Percentiles rank a stretch among this genome's conserved stretches.
Evolutionary conservation across 2,329 filamentous ascomycete genomes (phyloP).

Genomic region (Sarocladiaceae sp.): DNA sequence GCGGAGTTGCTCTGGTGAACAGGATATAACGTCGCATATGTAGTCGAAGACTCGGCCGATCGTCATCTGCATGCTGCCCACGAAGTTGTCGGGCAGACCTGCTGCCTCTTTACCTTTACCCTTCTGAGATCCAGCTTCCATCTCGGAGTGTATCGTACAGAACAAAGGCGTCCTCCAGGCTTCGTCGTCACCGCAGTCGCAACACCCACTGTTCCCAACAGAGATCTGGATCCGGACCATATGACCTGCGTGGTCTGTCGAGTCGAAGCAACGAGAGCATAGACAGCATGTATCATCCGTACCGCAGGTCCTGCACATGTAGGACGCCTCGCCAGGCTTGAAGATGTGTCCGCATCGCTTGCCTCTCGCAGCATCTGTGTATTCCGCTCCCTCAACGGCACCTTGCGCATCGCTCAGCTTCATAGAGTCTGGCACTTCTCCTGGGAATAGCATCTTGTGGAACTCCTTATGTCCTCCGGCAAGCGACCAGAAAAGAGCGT

Average conservation of each 20-base stretch:
- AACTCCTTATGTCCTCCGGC: slow-evolving; percentile 71
- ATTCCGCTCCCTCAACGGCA: slow-evolving; percentile 90
- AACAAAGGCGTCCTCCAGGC: slow-evolving; percentile 86
- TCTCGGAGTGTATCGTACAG: slow-evolving; percentile 86
- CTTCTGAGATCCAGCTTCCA: slow-evolving; percentile 45
- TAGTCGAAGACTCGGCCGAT: slow-evolving; percentile 86
- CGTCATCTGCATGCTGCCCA: slow-evolving; percentile 77
- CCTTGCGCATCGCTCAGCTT: slow-evolving; percentile 86
- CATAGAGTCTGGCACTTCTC: slow-evolving; percentile 60
- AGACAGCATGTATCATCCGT: slow-evolving; percentile 93
- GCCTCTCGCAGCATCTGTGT: slow-evolving; percentile 84
- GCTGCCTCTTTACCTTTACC: slow-evolving; percentile 57
- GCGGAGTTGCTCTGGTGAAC: slow-evolving; percentile 91
- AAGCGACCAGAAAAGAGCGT: slow-evolving; percentile 82
- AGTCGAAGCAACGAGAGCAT: slow-evolving; percentile 90
- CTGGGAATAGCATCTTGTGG: slow-evolving; percentile 76
- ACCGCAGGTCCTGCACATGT: slow-evolving; percentile 90
- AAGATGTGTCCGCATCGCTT: slow-evolving; percentile 98
- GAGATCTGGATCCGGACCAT: slow-evolving; percentile 87
- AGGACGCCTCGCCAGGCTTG: slow-evolving; percentile 88
- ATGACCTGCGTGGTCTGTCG: slow-evolving; percentile 91
- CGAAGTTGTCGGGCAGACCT: slow-evolving; percentile 68
- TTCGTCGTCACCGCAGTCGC: slow-evolving; percentile 93
- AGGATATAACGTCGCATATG: slow-evolving; percentile 96
- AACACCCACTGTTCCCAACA: slow-evolving; percentile 89